Evolutionary conservation across 768 basidiomycete genomes (phyloP).

Genomic region (Suillus discolor): DNA sequence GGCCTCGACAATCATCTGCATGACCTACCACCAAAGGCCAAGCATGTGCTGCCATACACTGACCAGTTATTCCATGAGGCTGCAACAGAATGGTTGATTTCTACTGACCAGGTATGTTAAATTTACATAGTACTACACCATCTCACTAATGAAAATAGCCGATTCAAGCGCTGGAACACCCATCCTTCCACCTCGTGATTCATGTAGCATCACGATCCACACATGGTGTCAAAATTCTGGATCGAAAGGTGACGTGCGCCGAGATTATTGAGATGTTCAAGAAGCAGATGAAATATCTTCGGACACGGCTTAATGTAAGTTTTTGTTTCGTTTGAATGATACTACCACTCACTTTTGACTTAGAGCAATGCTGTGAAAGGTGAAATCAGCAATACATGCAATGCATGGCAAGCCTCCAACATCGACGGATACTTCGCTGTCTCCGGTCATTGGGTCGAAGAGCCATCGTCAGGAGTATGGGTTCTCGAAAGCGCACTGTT

Average conservation of each 20-base stretch:
- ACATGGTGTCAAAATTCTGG: slow-evolving; percentile 39
- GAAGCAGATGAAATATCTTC: slow-evolving; percentile 20
- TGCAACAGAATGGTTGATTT: slow-evolving; percentile 37
- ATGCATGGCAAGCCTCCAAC: slow-evolving; percentile 42
- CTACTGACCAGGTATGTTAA: slow-evolving; percentile 35
- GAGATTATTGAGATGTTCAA: slow-evolving; percentile 35
- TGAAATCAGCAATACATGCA: slow-evolving; percentile 34
- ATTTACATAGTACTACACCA: background rate
- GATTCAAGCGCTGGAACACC: slow-evolving; percentile 37
- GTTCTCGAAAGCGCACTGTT: slow-evolving; percentile 30
- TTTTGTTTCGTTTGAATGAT: background rate
- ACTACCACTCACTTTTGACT: background rate
- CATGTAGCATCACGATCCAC: slow-evolving; percentile 38
- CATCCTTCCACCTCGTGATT: slow-evolving; percentile 39
- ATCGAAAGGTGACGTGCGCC: slow-evolving; percentile 24
- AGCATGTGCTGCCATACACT: slow-evolving; percentile 22
- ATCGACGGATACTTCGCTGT: slow-evolving; percentile 39
- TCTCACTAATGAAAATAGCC: slow-evolving; percentile 22
- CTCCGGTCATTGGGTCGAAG: slow-evolving; percentile 38
- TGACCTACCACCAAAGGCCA: slow-evolving; percentile 5
- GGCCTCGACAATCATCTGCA: slow-evolving; percentile 18
- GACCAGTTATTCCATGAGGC: slow-evolving; percentile 27
- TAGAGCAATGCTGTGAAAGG: slow-evolving; percentile 22
- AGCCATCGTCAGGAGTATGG: slow-evolving; percentile 23
- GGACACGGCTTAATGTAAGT: slow-evolving; percentile 22